Evolutionary conservation across 768 basidiomycete genomes (phyloP), one percentile per base, ranked within the genome.

Genomic region (Agaricus blazei): DNA sequence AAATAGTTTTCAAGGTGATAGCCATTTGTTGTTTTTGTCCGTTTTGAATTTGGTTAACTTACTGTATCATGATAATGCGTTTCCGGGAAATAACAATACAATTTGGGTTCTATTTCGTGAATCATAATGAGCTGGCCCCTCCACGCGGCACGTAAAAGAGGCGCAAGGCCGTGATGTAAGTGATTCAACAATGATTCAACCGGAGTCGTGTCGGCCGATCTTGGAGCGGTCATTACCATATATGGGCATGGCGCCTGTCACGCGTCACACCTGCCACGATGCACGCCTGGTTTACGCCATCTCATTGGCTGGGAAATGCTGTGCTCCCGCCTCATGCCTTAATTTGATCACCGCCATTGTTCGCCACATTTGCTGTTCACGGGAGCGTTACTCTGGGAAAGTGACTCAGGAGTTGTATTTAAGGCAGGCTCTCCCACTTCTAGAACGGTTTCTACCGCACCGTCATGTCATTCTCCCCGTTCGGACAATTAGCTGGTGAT

Each of bases 401-500:
- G 64, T 72, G 68, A 71, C 63, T 71, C 67, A 59, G 64, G 67
- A 52, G 64, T 31, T n/a, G 58, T 71, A 73, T 72, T 75, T 68
- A 73, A 54, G 42, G 49, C 44, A 26, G n/a, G 23, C n/a, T 54
- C 46, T 40, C 34, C 55, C 41, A 29, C 23, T 31, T 47, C 11
- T 24, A 12, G 24, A 34, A 34, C 34, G 40, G 44, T 52, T 37
- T 27, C 31, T 26, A 23, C 31, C 53, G 9, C 26, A 40, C 62
- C 64, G 60, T 65, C 68, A 80, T 80, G 79, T 79, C 80, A 65
- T 79, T 75, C 69, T 72, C 74, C 69, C 72, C 74, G 59, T 75
- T 67, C 62, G 65, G 65, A 59, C 74, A 76, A 60, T 75, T 72
- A 68, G 65, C 71, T 60, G 72, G 68, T 63, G 78, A 78, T 66